A percentile compares a stretch with the other conserved stretches of the same genome.
Evolutionary conservation across 2,329 filamentous ascomycete genomes (phyloP).

Genomic region (Nothophoma quercina): DNA sequence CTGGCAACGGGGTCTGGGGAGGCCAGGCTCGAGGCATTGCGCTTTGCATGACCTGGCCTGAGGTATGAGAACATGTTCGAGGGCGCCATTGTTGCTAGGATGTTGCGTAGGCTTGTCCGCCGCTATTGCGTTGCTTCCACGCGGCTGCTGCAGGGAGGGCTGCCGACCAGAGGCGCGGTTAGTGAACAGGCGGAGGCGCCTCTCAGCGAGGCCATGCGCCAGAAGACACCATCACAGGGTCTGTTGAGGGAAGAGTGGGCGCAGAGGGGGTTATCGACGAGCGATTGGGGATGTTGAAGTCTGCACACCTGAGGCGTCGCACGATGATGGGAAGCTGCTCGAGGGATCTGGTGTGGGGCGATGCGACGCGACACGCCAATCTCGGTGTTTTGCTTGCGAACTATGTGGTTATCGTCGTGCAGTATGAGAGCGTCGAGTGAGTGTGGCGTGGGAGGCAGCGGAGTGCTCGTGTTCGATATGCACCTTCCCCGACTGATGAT

Average conservation of each 20-base stretch:
- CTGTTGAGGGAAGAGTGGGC: conserved; percentile 3
- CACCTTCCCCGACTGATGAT: conserved; percentile 12
- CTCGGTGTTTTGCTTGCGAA: background rate
- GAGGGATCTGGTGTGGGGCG: conserved; percentile 11
- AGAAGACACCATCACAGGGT: conserved; percentile 34
- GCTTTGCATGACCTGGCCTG: conserved; percentile 48
- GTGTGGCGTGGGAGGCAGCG: background rate
- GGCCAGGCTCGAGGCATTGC: conserved; percentile 46
- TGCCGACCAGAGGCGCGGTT: conserved; percentile 8
- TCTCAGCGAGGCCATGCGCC: conserved; percentile 46
- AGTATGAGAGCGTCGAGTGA: background rate
- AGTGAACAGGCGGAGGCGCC: conserved; percentile 26
- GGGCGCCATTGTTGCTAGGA: conserved; percentile 48
- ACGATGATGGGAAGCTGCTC: conserved; percentile 15
- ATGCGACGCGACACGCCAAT: conserved; percentile 3
- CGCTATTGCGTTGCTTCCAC: conserved; percentile 26
- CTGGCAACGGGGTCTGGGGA: conserved; percentile 43
- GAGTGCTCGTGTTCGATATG: conserved; percentile 7
- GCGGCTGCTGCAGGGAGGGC: conserved; percentile 12
- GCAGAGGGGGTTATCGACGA: conserved; percentile 7
- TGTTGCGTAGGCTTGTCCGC: conserved; percentile 23
- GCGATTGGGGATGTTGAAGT: conserved; percentile 6
- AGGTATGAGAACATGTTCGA: conserved; percentile 52
- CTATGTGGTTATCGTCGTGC: conserved; percentile 3
- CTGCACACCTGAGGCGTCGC: conserved; percentile 19